A percentile compares a stretch with the other conserved stretches of the same genome.
Evolutionary conservation across 148 eudicot species (phyloP).

Genomic region (Camellia japonica): DNA sequence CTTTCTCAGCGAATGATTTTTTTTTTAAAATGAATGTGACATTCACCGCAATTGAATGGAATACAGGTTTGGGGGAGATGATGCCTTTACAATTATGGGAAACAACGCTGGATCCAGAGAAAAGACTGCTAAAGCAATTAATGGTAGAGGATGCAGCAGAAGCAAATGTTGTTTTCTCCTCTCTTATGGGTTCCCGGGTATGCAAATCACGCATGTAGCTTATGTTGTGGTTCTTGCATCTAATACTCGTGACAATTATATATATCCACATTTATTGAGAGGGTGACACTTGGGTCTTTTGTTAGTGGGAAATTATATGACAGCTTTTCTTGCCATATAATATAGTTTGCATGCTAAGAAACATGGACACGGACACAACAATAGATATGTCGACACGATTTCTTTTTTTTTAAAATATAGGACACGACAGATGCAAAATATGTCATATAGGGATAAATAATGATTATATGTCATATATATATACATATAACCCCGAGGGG

Average conservation of each 20-base stretch:
- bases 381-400: too few species aligned
- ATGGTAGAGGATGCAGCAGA: slow-evolving; percentile 90
- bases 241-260: not conserved
- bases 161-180: slow-evolving; percentile 82
- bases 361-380: too few species aligned
- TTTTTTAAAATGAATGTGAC: too few species aligned
- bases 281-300: not conserved
- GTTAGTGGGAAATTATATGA: not conserved
- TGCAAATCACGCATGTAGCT: slow-evolving; percentile 12
- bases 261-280: not conserved
- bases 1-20: not conserved
- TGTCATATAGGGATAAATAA: too few species aligned
- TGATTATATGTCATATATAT: too few species aligned
- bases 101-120: slow-evolving; percentile 84
- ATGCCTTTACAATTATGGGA: slow-evolving; percentile 97
- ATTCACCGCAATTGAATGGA: not conserved
- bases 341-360: too few species aligned
- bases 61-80: slow-evolving; percentile 93
- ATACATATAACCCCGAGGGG: too few species aligned
- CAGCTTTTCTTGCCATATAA: not conserved
- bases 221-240: not conserved
- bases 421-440: too few species aligned
- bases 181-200: slow-evolving; percentile 96
- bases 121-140: slow-evolving; percentile 73
- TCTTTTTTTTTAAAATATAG: too few species aligned